These are phyloP conservation scores for Epichloe gansuensis DNA, from an alignment of 2,329 filamentous ascomycete genomes.

Conservation along the genomic window DNA sequence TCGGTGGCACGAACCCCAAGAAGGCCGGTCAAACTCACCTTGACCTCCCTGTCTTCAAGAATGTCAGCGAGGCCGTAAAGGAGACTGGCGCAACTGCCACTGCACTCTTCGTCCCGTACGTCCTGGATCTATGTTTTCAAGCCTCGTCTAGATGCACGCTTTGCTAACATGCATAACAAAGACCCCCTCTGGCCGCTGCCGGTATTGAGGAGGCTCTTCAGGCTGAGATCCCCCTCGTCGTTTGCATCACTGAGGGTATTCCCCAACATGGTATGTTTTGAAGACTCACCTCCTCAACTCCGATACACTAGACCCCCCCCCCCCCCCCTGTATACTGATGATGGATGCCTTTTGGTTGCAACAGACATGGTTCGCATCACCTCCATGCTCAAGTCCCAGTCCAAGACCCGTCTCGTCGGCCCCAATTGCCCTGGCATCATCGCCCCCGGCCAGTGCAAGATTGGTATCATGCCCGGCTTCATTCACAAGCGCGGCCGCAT, in stretches of 20 bases:
- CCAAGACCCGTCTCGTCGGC: conserved; percentile 90
- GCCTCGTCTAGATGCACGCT: not conserved
- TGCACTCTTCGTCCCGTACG: conserved; percentile 91
- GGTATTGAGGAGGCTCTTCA: conserved; percentile 94
- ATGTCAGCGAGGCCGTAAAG: conserved; percentile 77
- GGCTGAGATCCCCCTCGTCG: conserved; percentile 87
- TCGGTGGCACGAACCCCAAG: conserved; percentile 97
- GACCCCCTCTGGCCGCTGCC: conserved; percentile 78
- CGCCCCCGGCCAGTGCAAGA: conserved; percentile 93
- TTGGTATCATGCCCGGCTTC: conserved; percentile 98
- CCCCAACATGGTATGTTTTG: conserved; percentile 72
- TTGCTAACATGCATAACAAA: conserved; percentile 31
- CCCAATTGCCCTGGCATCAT: conserved; percentile 99
- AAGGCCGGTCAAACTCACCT: conserved; percentile 89
- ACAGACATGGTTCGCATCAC: conserved; percentile 98
- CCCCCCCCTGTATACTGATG: conserved; percentile 2
- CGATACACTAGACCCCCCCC: not conserved
- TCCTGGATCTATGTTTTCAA: conserved; percentile 6
- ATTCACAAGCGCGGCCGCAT: conserved; percentile 99
- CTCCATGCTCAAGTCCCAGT: conserved; percentile 92
- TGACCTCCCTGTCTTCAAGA: conserved; percentile 83
- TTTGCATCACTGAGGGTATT: conserved; percentile 97
- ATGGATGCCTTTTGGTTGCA: conserved; percentile 6
- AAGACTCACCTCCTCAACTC: not conserved
- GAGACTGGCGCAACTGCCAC: conserved; percentile 82